Conservation (phyloP, 495 filamentous ascomycete genomes). For the Penicillium riverlandense region DNA sequence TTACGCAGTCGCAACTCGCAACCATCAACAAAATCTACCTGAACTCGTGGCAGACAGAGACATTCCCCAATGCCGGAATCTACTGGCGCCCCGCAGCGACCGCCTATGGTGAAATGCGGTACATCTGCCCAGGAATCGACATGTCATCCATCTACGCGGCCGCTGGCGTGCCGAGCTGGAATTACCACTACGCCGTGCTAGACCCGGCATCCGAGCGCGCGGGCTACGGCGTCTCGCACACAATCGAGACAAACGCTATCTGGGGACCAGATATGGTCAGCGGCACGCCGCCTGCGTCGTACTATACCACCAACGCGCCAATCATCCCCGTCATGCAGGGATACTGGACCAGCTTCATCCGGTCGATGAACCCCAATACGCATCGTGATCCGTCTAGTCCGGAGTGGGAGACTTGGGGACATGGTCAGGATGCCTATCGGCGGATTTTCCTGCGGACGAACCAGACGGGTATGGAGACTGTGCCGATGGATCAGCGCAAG, state of each 20-base stretch:
- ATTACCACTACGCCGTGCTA: conserved; percentile 61
- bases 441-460: conserved; percentile 50
- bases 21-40: conserved; percentile 56
- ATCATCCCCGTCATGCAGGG: conserved; percentile 53
- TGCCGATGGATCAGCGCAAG: conserved; percentile 32
- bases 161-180: conserved; percentile 40
- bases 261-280: conserved; percentile 45
- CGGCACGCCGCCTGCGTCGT: conserved; percentile 41
- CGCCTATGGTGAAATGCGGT: conserved; percentile 68
- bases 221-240: conserved; percentile 57
- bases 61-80: conserved; percentile 36
- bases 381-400: conserved; percentile 33
- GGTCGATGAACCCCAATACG: conserved; percentile 56
- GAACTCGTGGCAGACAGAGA: conserved; percentile 22
- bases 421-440: conserved; percentile 17
- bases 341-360: conserved; percentile 66
- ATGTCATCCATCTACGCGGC: conserved; percentile 39
- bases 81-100: conserved; percentile 56
- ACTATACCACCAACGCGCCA: conserved; percentile 41
- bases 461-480: conserved; percentile 51
- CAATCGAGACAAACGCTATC: conserved; percentile 54
- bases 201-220: conserved; percentile 37
- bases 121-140: conserved; percentile 60
- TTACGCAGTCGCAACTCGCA: conserved; percentile 45
- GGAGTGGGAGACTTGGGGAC: conserved; percentile 41